Conservation (phyloP, 768 basidiomycete species). For the Hemileccinum impolitum region DNA sequence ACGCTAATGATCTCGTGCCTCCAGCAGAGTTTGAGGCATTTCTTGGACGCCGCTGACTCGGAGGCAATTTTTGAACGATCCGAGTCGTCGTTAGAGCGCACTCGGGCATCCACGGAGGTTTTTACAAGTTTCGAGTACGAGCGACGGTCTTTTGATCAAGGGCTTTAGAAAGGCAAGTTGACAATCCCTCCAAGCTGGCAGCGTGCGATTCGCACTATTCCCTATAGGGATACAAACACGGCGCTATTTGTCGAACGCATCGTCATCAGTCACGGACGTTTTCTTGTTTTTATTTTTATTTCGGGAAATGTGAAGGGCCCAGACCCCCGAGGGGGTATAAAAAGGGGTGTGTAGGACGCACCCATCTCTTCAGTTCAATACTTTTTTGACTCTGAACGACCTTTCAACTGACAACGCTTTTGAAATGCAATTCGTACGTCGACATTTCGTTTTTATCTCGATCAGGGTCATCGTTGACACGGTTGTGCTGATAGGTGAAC, state of each 20-base stretch:
- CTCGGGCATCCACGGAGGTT: background rate
- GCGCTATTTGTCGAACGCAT: too few species aligned
- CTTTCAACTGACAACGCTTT: background rate
- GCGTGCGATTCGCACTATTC: too few species aligned
- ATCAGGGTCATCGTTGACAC: background rate
- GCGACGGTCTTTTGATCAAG: too few species aligned
- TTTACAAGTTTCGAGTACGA: background rate
- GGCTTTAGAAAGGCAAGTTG: too few species aligned
- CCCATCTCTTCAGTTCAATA: background rate
- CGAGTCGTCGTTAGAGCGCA: background rate
- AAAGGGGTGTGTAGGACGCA: background rate
- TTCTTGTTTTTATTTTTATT: too few species aligned
- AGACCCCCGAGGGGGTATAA: constrained; percentile 9
- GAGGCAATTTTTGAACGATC: background rate
- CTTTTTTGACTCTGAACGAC: background rate
- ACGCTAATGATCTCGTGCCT: too few species aligned
- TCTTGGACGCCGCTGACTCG: background rate
- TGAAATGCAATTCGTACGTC: constrained; percentile 17
- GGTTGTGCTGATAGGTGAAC: constrained; percentile 3
- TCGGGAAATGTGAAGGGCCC: too few species aligned
- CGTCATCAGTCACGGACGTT: too few species aligned
- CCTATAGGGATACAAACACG: too few species aligned
- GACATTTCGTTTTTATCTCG: background rate
- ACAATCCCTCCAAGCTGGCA: too few species aligned
- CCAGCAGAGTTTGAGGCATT: background rate